A percentile compares a stretch with the other conserved stretches of the same genome.
Conservation (phyloP, 2,329 filamentous ascomycete species). For the Decorospora gaudefroyi region DNA sequence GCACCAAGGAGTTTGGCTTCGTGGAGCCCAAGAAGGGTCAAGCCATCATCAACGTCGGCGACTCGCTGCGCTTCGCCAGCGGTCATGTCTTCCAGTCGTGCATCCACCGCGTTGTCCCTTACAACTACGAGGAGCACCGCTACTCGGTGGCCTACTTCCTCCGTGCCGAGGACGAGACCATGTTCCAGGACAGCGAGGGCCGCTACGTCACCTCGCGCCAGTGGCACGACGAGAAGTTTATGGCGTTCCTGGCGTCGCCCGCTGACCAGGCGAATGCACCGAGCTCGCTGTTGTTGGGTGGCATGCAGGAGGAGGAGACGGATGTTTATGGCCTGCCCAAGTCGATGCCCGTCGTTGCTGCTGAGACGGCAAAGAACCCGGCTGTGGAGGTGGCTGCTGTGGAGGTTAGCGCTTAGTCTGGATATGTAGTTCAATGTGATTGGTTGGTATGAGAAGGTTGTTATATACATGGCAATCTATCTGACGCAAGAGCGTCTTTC, state of each 20-base stretch:
- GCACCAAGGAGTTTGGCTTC: conserved; percentile 47
- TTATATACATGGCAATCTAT: neutral
- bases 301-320: conserved; percentile 12
- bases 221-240: conserved; percentile 45
- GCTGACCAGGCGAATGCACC: conserved; percentile 12
- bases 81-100: conserved; percentile 60
- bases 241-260: conserved; percentile 31
- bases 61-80: conserved; percentile 61
- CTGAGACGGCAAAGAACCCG: neutral
- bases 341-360: conserved; percentile 1
- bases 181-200: conserved; percentile 61
- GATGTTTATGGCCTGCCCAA: conserved; percentile 6
- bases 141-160: conserved; percentile 65
- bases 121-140: conserved; percentile 58
- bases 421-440: neutral
- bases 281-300: conserved; percentile 10
- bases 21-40: conserved; percentile 58
- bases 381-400: conserved; percentile 7
- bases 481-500: neutral
- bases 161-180: conserved; percentile 60
- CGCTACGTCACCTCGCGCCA: conserved; percentile 57
- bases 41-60: conserved; percentile 63
- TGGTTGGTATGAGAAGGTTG: neutral
- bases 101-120: conserved; percentile 63
- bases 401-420: conserved; percentile 9